Evolutionary conservation across 176 grass and related monocot species (phyloP), one percentile per base, ranked within the genome.

Genomic region (Oryza australiensis): DNA sequence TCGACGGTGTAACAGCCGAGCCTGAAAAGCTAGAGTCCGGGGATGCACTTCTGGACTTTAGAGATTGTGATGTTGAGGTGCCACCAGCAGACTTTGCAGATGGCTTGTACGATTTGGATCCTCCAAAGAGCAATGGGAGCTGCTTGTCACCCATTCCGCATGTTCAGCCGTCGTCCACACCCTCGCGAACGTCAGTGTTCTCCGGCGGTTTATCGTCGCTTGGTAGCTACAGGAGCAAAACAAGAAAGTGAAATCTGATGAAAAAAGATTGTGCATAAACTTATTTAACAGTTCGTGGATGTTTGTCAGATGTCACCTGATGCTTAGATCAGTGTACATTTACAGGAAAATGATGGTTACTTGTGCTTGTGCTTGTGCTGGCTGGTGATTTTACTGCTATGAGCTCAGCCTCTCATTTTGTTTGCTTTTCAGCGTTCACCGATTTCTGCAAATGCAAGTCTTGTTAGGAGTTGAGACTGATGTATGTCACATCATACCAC

Each of bases 191-290:
- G 6, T 68, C 83, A 0, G 72, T 76, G 37, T 84, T 89, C 48
- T 68, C 72, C 0, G 76, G 70, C 0, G 68, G 79, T 66, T 43
- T 87, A 55, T 74, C 75, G 9, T 79, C 88, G 16, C 42, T 87
- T 22, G 76, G 48, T 74, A 77, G 85, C 76, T 85, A 74, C 77
- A 70, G 64, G 66, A 78, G 82, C 85, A 85, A 72, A 77, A 77
- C 68, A 78, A 82, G 55, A 28, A 73, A 62, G 62, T 91, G 85
- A 88, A 55, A 63, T 22, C 23, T 40, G 60, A 64, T 30, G 41
- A 43, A 74, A 74, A 76, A 72, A n/a, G 26, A 12, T 82, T 90
- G 80, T 86, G 59, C 73, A 83, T 86, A 74, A 49, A 37, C 78
- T 83, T 83, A 79, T 82, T 41, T 79, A 62, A 83, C 53, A 1